A percentile compares a stretch with the other conserved stretches of the same genome.
phyloP scores from a whole-genome alignment of 129 eudicot species.

The Flaveria linearis region DNA sequence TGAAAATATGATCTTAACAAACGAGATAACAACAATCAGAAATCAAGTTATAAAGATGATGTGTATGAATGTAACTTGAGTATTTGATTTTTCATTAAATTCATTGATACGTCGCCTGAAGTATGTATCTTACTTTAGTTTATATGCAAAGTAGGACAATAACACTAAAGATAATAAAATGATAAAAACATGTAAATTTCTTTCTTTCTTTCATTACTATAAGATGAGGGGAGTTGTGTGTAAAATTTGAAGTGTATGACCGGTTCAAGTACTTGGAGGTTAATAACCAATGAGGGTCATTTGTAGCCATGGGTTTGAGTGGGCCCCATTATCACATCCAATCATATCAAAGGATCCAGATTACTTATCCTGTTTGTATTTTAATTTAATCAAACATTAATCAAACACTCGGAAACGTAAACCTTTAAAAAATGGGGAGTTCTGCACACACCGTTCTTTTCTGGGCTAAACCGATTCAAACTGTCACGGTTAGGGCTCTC shows the following conservation, averaged over 20 bases:
- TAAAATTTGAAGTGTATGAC: conserved; percentile 18
- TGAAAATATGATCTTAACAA: not conserved
- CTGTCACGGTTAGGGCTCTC: too few species aligned
- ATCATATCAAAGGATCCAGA: conserved; percentile 38
- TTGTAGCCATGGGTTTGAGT: conserved; percentile 15
- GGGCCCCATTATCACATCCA: conserved; percentile 36
- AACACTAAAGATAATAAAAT: too few species aligned
- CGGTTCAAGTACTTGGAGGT: conserved; percentile 32
- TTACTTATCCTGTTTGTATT: conserved; percentile 12
- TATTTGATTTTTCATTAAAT: too few species aligned
- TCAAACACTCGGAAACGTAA: too few species aligned
- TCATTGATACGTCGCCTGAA: not conserved
- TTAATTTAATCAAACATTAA: too few species aligned
- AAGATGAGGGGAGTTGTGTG: conserved; percentile 11
- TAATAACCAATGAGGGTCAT: conserved; percentile 35
- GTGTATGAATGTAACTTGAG: not conserved
- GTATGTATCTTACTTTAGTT: not conserved
- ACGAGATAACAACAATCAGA: not conserved
- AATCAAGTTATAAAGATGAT: not conserved
- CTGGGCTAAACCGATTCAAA: too few species aligned
- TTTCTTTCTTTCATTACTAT: too few species aligned
- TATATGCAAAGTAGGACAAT: too few species aligned
- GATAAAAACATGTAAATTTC: too few species aligned
- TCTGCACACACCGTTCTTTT: too few species aligned
- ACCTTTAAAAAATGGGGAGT: too few species aligned